These are phyloP conservation scores for Grigorovia jiainica DNA, from an alignment of 805 yeast species.

Conservation along the genomic window DNA sequence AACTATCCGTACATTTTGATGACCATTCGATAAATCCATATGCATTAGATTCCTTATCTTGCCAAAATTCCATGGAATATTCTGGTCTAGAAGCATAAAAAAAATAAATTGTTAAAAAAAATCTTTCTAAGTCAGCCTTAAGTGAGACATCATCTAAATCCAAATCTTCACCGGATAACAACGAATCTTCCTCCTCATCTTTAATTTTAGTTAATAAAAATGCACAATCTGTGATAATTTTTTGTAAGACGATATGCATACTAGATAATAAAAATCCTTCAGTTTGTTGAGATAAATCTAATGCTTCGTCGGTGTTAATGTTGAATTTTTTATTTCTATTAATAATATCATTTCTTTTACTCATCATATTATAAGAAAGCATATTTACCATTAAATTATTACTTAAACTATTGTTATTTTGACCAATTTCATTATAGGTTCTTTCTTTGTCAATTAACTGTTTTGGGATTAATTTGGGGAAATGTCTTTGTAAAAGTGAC, in stretches of 20 bases:
- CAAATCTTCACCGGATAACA: constrained; percentile 48
- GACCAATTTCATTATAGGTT: not conserved
- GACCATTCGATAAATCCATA: constrained; percentile 88
- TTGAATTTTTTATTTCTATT: not conserved
- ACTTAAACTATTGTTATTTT: not conserved
- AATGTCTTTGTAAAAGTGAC: constrained; percentile 53
- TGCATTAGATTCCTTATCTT: constrained; percentile 51
- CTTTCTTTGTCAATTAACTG: constrained; percentile 38
- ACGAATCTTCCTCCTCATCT: constrained; percentile 65
- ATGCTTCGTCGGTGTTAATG: constrained; percentile 6
- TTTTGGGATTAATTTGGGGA: constrained; percentile 47
- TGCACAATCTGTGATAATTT: constrained; percentile 55
- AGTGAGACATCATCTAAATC: constrained; percentile 56
- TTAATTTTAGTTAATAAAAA: constrained; percentile 56
- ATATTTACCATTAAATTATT: not conserved
- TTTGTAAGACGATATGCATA: constrained; percentile 43
- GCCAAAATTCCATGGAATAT: constrained; percentile 57
- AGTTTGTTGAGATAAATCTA: constrained; percentile 19
- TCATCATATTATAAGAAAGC: not conserved
- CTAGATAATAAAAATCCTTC: constrained; percentile 30
- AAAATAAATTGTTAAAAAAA: constrained; percentile 65
- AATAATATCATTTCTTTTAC: not conserved
- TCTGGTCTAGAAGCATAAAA: constrained; percentile 55
- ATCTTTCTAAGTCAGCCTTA: constrained; percentile 79
- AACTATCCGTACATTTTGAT: constrained; percentile 64